Evolutionary conservation across 768 basidiomycete genomes (phyloP), one percentile per base, ranked within the genome.

Genomic region (Tulasnella sp.): DNA sequence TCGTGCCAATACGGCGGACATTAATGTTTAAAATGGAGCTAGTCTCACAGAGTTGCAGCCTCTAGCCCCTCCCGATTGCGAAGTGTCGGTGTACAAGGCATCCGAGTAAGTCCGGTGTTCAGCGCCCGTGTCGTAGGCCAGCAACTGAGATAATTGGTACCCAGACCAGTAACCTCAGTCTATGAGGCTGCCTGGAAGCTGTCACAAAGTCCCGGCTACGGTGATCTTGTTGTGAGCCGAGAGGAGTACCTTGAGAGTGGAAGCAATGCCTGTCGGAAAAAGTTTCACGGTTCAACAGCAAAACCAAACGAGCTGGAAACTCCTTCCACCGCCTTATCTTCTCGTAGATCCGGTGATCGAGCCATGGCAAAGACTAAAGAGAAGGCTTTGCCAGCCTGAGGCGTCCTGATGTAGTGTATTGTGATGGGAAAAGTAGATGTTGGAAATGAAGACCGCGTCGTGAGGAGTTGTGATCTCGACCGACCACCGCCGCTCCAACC

Each of bases 211-310:
- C 83, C 88, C 34, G 84, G 85, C 52, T 91, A 91, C 79, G 72
- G 84, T 0, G 83, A 85, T 39, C 83, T 85, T 25, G 86, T 88
- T 38, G 88, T 94, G 78, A 93, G 93, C 4, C 85, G 91, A 64
- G 89, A 88, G 69, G 95, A 98, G 82, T 98, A 97, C 83, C 84
- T 88, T 70, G 96, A 98, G 83, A 87, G 87, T 77, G 96, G 96
- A 42, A 91, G 89, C 79, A 88, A 85, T 77, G 91, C 91, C 76
- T 89, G 89, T 77, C 87, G 93, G 78, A 86, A 90, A 76, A 93
- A 92, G 81, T 93, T 96, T 83, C 85, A 82, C 34, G 88, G 89
- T 77, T 14, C 19, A 38, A 9, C 19, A 36, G 31, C 69, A 38
- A 7, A 38, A 31, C 39, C 36, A 12, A 38, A 15, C 69, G 40